These are phyloP conservation scores for Anthostomella pinea DNA, from an alignment of 2,329 filamentous ascomycete species.

Conservation along the genomic window DNA sequence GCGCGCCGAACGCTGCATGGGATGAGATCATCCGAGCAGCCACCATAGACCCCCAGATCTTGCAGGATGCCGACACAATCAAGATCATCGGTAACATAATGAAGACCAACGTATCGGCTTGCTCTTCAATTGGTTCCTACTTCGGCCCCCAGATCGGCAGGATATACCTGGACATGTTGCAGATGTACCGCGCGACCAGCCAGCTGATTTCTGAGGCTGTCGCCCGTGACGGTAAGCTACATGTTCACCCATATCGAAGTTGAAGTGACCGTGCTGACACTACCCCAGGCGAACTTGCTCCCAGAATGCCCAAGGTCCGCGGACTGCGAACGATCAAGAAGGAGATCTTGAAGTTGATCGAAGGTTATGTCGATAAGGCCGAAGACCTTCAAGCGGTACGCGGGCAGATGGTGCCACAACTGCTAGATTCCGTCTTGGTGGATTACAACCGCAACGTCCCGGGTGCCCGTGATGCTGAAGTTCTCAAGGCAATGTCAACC, in stretches of 20 bases:
- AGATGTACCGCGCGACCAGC: slow-evolving; percentile 98
- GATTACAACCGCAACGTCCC: slow-evolving; percentile 98
- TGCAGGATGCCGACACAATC: slow-evolving; percentile 92
- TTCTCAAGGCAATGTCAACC: slow-evolving; percentile 94
- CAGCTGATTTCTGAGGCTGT: slow-evolving; percentile 93
- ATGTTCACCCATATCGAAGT: slow-evolving; percentile 1
- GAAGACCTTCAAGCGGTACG: slow-evolving; percentile 94
- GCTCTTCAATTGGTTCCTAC: slow-evolving; percentile 91
- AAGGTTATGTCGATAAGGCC: slow-evolving; percentile 96
- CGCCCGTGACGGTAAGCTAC: slow-evolving; percentile 67
- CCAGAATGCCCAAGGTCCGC: slow-evolving; percentile 95
- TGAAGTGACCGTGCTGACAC: slow-evolving; percentile 39
- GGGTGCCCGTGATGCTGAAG: slow-evolving; percentile 92
- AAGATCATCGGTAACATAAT: slow-evolving; percentile 99
- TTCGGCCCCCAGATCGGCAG: slow-evolving; percentile 97
- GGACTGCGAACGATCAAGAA: slow-evolving; percentile 98
- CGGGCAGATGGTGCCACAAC: slow-evolving; percentile 89
- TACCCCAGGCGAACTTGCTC: slow-evolving; percentile 74
- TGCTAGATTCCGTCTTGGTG: slow-evolving; percentile 87
- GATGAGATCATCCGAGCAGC: slow-evolving; percentile 90
- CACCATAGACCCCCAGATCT: slow-evolving; percentile 76
- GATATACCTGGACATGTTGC: slow-evolving; percentile 97
- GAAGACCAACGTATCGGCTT: slow-evolving; percentile 99
- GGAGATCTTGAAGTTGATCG: slow-evolving; percentile 96
- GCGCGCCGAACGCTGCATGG: slow-evolving; percentile 90